A percentile compares a stretch with the other conserved stretches of the same genome.
phyloP scores from a whole-genome alignment of 225 moss, liverwort and hornwort species.

The Pseudoscleropodium purum region DNA sequence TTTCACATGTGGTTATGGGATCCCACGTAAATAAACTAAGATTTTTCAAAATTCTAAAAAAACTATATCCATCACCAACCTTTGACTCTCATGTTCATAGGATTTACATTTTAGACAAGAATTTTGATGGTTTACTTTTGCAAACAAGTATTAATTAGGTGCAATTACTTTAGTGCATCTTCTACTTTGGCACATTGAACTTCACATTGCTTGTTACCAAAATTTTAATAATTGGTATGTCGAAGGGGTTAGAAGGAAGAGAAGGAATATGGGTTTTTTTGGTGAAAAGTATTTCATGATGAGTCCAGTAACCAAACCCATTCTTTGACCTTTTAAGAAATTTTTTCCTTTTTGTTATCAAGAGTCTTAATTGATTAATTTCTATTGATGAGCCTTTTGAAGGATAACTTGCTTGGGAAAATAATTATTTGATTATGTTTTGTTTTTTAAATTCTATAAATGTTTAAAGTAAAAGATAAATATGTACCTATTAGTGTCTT shows the following conservation, averaged over 20 bases:
- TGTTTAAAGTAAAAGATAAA: background rate
- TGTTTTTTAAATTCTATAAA: background rate
- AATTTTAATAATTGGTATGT: background rate
- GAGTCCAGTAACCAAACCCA: accelerated
- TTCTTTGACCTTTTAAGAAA: background rate
- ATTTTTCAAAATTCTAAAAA: background rate
- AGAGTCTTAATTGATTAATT: background rate
- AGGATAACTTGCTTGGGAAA: background rate
- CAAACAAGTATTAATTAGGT: background rate
- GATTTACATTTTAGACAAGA: background rate
- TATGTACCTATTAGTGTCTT: background rate
- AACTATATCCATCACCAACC: no score
- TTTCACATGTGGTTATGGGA: no score
- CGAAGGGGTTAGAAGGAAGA: no score
- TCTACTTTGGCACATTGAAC: no score
- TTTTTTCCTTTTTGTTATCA: background rate
- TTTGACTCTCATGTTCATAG: background rate
- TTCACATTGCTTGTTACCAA: no score
- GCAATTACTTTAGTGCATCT: background rate
- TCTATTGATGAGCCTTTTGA: background rate
- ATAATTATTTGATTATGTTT: no score
- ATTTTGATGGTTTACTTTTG: background rate
- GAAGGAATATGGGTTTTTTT: background rate
- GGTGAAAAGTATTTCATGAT: background rate
- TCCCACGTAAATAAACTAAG: no score